phyloP scores from a whole-genome alignment of 345 rosid genomes.

The Ceriops zippeliana region DNA sequence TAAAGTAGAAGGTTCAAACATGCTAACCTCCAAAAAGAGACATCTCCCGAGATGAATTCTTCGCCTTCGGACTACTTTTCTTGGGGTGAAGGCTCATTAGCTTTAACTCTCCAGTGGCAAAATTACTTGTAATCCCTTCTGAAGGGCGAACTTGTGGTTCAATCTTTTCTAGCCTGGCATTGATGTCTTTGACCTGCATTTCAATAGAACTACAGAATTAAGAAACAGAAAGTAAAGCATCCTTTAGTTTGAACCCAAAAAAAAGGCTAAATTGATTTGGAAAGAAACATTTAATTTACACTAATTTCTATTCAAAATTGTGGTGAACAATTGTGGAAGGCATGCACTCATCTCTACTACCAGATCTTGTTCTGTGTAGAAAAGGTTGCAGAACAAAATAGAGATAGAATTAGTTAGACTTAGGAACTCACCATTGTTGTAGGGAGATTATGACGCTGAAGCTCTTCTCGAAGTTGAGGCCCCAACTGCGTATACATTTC shows the following conservation, averaged over 20 bases:
- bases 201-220: slow-evolving; percentile 7
- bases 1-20: slow-evolving; percentile 6
- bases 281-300: background rate
- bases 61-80: slow-evolving; percentile 87
- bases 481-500: slow-evolving; percentile 94
- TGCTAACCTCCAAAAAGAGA: slow-evolving; percentile 87
- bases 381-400: slow-evolving; percentile 2
- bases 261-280: background rate
- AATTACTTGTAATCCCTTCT: slow-evolving; percentile 50
- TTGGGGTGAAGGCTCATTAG: slow-evolving; percentile 54
- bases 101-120: slow-evolving; percentile 58
- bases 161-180: slow-evolving; percentile 91
- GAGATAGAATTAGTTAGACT: slow-evolving; percentile 13
- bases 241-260: background rate
- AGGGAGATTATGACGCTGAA: slow-evolving; percentile 90
- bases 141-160: slow-evolving; percentile 68
- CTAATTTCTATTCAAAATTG: background rate
- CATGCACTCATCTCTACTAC: background rate
- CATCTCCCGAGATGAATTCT: slow-evolving; percentile 66
- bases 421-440: slow-evolving; percentile 56
- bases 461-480: slow-evolving; percentile 92
- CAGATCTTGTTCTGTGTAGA: background rate
- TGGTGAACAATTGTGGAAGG: slow-evolving; percentile 3
- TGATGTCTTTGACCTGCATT: slow-evolving; percentile 89
- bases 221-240: background rate